Base-by-base conservation (phyloP, 306 rosid genomes). In the Cucumis cinereus region DNA sequence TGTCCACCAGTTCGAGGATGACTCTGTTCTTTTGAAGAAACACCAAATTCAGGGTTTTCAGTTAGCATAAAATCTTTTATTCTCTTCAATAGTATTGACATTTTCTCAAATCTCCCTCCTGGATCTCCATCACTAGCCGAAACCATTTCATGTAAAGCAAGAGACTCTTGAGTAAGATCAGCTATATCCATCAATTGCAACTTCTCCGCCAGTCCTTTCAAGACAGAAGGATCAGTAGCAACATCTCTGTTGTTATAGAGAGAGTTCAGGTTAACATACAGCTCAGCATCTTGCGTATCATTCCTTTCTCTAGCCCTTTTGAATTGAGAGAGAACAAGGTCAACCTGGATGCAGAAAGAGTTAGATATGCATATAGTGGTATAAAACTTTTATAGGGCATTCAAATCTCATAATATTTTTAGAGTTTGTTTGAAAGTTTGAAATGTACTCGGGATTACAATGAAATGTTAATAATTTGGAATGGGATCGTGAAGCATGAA, bases 71-170 rank as follows among this genome's bases (percentile, higher is more conserved):
- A 88, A 83, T 94, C 96, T 80, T 91, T 90, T 23, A 94, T 87
- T 83, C 86, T 89, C 87, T 87, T 94, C 87, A 94, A 78, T 63
- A 92, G 77, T 90, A 83, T 90, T 0, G 99, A 89, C 88, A 94
- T 90, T 82, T 88, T 94, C 86, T 94, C 97, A 11, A 94, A 84
- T 79, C 84, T 89, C 62, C 85, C 93, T 80, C 96, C 97, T 50
- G 97, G 97, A 82, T 94, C 99, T 75, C 95, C 99, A 81, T 86
- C 81, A 56, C 89, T 92, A 38, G 85, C 80, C 74, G 87, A 54
- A 83, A 91, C 98, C 90, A 90, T 90, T 86, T 92, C 99, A 84
- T 92, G 97, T 86, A 94, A 82, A 59, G 97, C 97, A 3, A 92
- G 79, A 24, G 99, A 94, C 81, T 92, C 99, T 68, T 86, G 92